Conservation (phyloP, 2,329 filamentous ascomycete genomes). For the Dothistroma pini region DNA sequence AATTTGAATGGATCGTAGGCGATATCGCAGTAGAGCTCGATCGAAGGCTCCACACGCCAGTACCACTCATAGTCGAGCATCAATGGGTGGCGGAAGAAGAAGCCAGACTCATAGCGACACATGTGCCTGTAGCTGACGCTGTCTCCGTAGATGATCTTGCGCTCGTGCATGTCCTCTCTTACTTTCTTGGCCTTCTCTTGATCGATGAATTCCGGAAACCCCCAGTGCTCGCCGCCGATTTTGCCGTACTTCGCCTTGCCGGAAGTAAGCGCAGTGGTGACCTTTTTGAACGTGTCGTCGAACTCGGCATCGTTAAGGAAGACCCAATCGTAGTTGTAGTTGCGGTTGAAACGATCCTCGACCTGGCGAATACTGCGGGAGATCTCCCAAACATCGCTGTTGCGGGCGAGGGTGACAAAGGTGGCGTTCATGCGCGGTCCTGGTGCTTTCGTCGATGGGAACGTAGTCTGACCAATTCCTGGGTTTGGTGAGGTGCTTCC, state of each 20-base stretch:
- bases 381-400: slow-evolving; percentile 94
- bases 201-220: slow-evolving; percentile 92
- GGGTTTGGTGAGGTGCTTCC: slow-evolving; percentile 33
- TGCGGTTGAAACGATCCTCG: slow-evolving; percentile 95
- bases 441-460: slow-evolving; percentile 46
- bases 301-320: slow-evolving; percentile 97
- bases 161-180: slow-evolving; percentile 87
- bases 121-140: slow-evolving; percentile 97
- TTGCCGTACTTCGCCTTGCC: slow-evolving; percentile 87
- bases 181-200: slow-evolving; percentile 88
- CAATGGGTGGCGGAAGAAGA: slow-evolving; percentile 94
- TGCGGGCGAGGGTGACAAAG: slow-evolving; percentile 92
- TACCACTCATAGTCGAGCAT: slow-evolving; percentile 99
- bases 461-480: slow-evolving; percentile 27
- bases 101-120: slow-evolving; percentile 98
- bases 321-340: slow-evolving; percentile 98
- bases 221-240: slow-evolving; percentile 93
- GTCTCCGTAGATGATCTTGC: slow-evolving; percentile 98
- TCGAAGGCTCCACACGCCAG: slow-evolving; percentile 97
- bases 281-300: slow-evolving; percentile 86
- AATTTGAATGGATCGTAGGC: slow-evolving; percentile 94
- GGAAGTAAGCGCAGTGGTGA: slow-evolving; percentile 85
- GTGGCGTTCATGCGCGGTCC: slow-evolving; percentile 90
- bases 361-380: slow-evolving; percentile 92
- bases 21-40: slow-evolving; percentile 95